Evolutionary conservation across 768 basidiomycete species (phyloP), one percentile per base, ranked within the genome.

Genomic region (Boletus reticulatus): DNA sequence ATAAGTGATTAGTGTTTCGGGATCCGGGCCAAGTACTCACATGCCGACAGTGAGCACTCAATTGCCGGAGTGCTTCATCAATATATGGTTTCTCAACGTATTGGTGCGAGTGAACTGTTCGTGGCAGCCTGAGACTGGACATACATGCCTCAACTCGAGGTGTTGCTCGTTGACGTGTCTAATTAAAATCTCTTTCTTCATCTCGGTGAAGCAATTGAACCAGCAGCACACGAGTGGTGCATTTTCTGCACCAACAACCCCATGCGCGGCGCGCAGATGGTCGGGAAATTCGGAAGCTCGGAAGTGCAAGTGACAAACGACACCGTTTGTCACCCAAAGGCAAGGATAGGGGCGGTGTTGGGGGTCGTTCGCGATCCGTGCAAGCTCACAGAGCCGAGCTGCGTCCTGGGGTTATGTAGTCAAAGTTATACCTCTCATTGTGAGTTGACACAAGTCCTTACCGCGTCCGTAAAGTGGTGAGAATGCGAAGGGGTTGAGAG

Each of bases 101-200:
- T 69, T 4, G 50, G 11, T 46, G 19, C 71, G 69, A 6, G 67
- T 63, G 53, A 71, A 71, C 31, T 32, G 47, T 19, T 64, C 58
- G 5, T 24, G 1, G 34, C 69, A 72, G 16, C 32, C 16, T 8
- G 57, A 72, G 16, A 36, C 16, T 8, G 57, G 43, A 50, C 69
- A 71, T 3, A 9, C 0, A 37, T 60, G 51, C 43, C 14, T 63
- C 24, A 47, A 42, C 43, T 56, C 54, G 17, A 71, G 58, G 22
- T 71, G 69, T 31, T 22, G 55, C 42, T 71, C 69, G 24, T 58
- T 59, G 19, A 71, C 37, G 19, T 72, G 69, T n/a, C 71, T 58
- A 20, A 52, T 31, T 16, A 71, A 20, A 22, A 64, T 65, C 52
- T 71, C 69, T 39, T 46, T 71, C 14, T 54, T 72, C 65, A 72